These are phyloP conservation scores for Aspergillus avenaceus DNA, from an alignment of 495 filamentous ascomycete genomes.

Conservation along the genomic window DNA sequence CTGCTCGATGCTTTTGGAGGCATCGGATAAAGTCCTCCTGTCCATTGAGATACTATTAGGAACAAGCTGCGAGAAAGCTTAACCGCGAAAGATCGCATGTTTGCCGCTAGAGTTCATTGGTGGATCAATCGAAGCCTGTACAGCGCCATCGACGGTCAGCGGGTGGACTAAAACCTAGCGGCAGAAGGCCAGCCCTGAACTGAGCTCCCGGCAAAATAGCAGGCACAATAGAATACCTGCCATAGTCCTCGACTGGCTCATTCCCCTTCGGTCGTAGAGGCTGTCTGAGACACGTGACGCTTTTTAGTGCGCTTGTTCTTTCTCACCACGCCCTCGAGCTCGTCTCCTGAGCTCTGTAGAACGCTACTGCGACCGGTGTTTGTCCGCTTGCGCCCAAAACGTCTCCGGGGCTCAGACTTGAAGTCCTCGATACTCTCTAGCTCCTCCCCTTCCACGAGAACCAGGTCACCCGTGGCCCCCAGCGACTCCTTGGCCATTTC, in stretches of 20 bases:
- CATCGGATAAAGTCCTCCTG: background rate
- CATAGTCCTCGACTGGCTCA: background rate
- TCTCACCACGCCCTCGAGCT: conserved; percentile 16
- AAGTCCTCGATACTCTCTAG: conserved; percentile 21
- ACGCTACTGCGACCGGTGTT: conserved; percentile 15
- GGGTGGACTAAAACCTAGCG: no score
- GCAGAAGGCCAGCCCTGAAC: no score
- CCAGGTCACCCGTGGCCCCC: conserved; percentile 69
- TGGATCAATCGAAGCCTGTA: background rate
- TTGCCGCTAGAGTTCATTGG: background rate
- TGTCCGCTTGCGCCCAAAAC: conserved; percentile 16
- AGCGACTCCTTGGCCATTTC: conserved; percentile 62
- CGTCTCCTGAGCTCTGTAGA: conserved; percentile 21
- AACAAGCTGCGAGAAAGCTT: no score
- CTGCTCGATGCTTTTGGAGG: background rate
- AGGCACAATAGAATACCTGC: background rate
- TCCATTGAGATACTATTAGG: no score
- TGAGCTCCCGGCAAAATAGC: background rate
- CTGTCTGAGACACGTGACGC: conserved; percentile 17
- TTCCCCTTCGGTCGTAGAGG: conserved; percentile 24
- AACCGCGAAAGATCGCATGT: no score
- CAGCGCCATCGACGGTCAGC: no score
- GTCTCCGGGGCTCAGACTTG: conserved; percentile 5
- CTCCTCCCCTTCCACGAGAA: conserved; percentile 62
- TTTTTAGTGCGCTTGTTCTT: conserved; percentile 24